A percentile compares a stretch with the other conserved stretches of the same genome.
Conservation (phyloP, 2,329 filamentous ascomycete species). For the Calonectria honghensis region DNA sequence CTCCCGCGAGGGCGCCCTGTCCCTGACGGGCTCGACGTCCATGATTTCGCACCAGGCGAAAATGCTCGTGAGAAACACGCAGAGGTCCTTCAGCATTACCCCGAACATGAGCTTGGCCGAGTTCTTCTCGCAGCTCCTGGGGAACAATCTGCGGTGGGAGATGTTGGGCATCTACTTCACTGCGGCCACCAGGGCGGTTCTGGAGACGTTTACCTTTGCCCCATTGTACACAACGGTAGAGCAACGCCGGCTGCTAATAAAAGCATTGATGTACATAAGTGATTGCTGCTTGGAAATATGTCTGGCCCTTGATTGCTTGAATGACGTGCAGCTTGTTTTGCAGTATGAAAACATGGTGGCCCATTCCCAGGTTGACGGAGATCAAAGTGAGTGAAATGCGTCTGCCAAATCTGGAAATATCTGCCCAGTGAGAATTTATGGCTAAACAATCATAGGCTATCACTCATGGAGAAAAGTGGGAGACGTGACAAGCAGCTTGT, state of each 20-base stretch:
- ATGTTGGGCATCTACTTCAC: conserved; percentile 35
- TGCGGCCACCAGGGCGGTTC: conserved; percentile 24
- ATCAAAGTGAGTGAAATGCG: conserved; percentile 57
- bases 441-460: conserved; percentile 46
- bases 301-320: conserved; percentile 56
- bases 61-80: conserved; percentile 26
- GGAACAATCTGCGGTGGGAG: conserved; percentile 35
- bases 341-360: conserved; percentile 68
- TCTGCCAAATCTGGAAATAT: no score
- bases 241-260: conserved; percentile 27
- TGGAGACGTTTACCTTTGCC: conserved; percentile 23
- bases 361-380: conserved; percentile 64
- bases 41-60: conserved; percentile 12
- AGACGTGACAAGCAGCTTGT: conserved; percentile 66
- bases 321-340: conserved; percentile 65
- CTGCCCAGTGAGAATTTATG: no score
- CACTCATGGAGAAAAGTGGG: conserved; percentile 67
- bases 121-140: conserved; percentile 30
- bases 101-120: conserved; percentile 2
- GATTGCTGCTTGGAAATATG: conserved; percentile 39
- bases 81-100: background rate
- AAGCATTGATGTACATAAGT: conserved; percentile 28
- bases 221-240: conserved; percentile 20
- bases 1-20: conserved; percentile 22
- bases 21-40: background rate